Base-by-base conservation (phyloP, 768 basidiomycete species). In the Lentinus brumalis region DNA sequence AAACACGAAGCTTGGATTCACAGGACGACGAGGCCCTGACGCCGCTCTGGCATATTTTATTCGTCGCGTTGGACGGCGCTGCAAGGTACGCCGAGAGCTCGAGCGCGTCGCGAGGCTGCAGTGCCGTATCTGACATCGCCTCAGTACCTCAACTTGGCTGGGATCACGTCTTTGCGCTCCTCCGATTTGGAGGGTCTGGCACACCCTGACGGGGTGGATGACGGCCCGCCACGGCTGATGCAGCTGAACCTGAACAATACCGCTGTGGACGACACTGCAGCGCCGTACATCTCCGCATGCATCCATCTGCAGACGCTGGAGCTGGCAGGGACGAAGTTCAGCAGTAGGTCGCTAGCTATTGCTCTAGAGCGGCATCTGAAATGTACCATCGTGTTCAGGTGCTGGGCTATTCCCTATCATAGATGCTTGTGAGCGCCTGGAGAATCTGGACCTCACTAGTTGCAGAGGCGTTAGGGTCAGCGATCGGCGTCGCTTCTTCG, bases 401-500 rank as follows among this genome's bases (percentile, higher is more conserved):
- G 74, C 70, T 0, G 88, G 83, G 9, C 67, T 90, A 21, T 84
- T 84, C 64, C 63, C 71, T 2, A 80, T 91, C 40, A 74, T 91
- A 32, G 83, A 89, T 64, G 78, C 77, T 0, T 91, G 89, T 64
- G 62, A 75, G 2, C 75, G 73, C 31, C 74, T 91, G 31, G 71
- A 76, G 58, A 80, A 75, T n/a, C 68, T 90, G 14, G 83, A 89
- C 66, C 72, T 91, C 47, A 89, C 86, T 4, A 84, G 86, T 60
- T 91, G 88, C 61, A 79, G 88, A 53, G 83, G 88, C 5, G 78
- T 91, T 55, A 76, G 67, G 6, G 78, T 89, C 5, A 76, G 76
- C 0, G 86, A 88, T 62, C 75, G 88, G 29, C 78, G 89, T 14
- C 80, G 80, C 7, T 86, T 91, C 65, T 91, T 91, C 65, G 86